Conservation (phyloP, 371 early-diverging fungal species). For the Cokeromyces recurvatus region DNA sequence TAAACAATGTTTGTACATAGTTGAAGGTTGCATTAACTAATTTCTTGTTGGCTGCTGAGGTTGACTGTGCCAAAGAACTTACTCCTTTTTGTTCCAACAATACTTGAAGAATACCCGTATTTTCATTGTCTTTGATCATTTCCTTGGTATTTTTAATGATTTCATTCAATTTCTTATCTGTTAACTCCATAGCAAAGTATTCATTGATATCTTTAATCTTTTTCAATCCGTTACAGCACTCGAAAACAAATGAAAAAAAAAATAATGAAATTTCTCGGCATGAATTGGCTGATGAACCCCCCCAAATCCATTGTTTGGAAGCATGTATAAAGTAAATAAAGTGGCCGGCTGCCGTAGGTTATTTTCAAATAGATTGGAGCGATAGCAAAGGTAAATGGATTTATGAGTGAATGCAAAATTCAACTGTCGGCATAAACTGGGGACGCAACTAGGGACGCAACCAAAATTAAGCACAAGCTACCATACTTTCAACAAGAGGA, state of each 20-base stretch:
- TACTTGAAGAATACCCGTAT: conserved; percentile 1
- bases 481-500: no score
- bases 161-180: conserved; percentile 2
- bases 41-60: conserved; percentile 3
- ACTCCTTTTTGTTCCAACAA: conserved; percentile 1
- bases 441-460: no score
- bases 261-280: no score
- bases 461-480: no score
- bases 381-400: conserved; percentile 1
- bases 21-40: not conserved
- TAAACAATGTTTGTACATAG: not conserved
- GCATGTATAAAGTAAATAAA: conserved; percentile 2
- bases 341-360: conserved; percentile 1
- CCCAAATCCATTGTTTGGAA: conserved; percentile 4
- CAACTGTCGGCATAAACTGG: conserved; percentile 2
- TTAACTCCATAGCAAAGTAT: not conserved
- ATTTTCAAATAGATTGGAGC: conserved; percentile 1
- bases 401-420: conserved; percentile 1
- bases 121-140: conserved; percentile 1
- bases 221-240: conserved; percentile 1
- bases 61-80: conserved; percentile 1
- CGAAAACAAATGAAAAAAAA: not conserved
- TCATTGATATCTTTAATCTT: not conserved
- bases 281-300: conserved; percentile 1
- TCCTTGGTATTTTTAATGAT: not conserved